A percentile compares a stretch with the other conserved stretches of the same genome.
phyloP scores from a whole-genome alignment of 768 basidiomycete genomes.

The Xerocomus potaroensis region DNA sequence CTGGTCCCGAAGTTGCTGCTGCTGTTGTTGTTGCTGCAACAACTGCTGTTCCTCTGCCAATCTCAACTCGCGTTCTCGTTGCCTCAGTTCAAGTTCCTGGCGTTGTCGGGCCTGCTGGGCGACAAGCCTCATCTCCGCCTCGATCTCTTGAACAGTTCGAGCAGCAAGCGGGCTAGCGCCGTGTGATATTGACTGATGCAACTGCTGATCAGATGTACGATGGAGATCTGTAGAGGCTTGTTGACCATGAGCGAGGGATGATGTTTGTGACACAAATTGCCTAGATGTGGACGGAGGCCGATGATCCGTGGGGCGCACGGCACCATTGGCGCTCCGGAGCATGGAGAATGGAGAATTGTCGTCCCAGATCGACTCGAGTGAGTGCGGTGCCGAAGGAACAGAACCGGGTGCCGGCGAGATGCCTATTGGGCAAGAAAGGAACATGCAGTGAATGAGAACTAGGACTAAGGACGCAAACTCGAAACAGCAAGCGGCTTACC shows the following conservation, averaged over 20 bases:
- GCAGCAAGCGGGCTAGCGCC: conserved; percentile 36
- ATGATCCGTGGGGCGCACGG: conserved; percentile 37
- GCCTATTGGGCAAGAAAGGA: conserved; percentile 16
- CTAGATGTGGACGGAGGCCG: conserved; percentile 23
- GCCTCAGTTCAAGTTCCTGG: conserved; percentile 42
- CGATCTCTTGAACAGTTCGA: conserved; percentile 76
- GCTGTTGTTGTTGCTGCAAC: conserved; percentile 38
- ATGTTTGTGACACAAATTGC: conserved; percentile 21
- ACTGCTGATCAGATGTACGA: conserved; percentile 35
- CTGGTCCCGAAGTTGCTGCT: conserved; percentile 40
- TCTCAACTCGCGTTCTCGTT: conserved; percentile 42
- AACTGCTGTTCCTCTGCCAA: conserved; percentile 33
- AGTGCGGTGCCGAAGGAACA: conserved; percentile 30
- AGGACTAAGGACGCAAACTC: neutral
- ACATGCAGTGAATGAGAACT: conserved; percentile 11
- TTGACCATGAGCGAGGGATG: conserved; percentile 24
- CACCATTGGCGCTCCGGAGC: conserved; percentile 53
- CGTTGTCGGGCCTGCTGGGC: conserved; percentile 43
- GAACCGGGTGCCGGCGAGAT: conserved; percentile 35
- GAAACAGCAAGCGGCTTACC: conserved; percentile 22
- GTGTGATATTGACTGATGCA: conserved; percentile 34
- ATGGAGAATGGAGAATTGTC: conserved; percentile 74
- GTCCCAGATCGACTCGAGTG: conserved; percentile 77
- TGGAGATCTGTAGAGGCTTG: conserved; percentile 32
- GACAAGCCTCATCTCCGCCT: conserved; percentile 74